Conservation (phyloP, 73 alveolate genomes). For the Symbiodinium pilosum region DNA sequence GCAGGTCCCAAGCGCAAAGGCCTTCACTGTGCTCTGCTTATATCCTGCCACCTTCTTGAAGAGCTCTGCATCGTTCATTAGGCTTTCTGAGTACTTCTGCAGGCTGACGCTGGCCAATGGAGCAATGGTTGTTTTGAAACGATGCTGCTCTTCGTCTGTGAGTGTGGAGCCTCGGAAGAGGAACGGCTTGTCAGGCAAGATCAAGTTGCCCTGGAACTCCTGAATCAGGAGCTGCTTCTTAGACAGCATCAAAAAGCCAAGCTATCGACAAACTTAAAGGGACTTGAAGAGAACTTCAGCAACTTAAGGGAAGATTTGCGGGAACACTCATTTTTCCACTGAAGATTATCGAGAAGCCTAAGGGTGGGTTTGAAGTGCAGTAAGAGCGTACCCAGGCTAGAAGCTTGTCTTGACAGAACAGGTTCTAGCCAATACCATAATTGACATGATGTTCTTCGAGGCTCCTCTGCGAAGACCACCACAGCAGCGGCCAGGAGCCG, state of each 20-base stretch:
- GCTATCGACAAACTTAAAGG: too few species aligned
- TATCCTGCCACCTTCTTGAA: conserved; percentile 40
- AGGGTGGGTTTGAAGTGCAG: too few species aligned
- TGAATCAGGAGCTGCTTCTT: too few species aligned
- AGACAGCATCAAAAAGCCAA: too few species aligned
- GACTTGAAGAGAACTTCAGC: too few species aligned
- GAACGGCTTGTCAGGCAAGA: conserved; percentile 13
- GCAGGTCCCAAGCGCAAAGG: conserved; percentile 33
- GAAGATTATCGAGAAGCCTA: too few species aligned
- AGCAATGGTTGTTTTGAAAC: conserved; percentile 23
- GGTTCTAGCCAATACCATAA: too few species aligned
- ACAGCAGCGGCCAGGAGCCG: conserved; percentile 26
- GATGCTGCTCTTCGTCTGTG: conserved; percentile 38
- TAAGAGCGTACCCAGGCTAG: too few species aligned
- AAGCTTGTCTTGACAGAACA: too few species aligned
- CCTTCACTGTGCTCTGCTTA: conserved; percentile 51
- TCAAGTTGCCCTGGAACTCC: conserved; percentile 70
- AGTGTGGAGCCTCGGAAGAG: conserved; percentile 45
- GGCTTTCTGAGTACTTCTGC: background rate
- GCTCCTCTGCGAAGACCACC: conserved; percentile 20
- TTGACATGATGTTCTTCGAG: too few species aligned
- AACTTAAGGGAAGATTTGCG: too few species aligned
- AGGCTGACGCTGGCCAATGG: conserved; percentile 38
- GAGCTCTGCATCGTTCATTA: conserved; percentile 28
- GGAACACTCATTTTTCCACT: too few species aligned